phyloP scores from a whole-genome alignment of 2,329 filamentous ascomycete genomes.

The Monosporascus sp. region DNA sequence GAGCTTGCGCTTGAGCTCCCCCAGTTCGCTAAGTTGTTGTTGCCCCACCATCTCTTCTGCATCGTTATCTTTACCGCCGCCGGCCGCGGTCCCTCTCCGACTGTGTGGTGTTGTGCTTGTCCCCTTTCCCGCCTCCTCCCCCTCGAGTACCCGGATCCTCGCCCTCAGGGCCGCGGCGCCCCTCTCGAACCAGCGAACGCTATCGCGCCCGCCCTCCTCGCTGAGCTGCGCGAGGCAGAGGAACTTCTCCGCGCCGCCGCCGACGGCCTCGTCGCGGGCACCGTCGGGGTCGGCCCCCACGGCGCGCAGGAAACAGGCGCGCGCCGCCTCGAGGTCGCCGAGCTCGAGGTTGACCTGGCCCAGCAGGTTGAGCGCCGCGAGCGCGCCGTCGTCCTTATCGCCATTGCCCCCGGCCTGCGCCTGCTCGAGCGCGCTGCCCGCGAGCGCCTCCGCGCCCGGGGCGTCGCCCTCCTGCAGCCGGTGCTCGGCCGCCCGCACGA shows the following conservation, averaged over 20 bases:
- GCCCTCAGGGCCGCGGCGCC: conserved; percentile 68
- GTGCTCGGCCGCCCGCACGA: conserved; percentile 27
- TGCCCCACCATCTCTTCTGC: neutral
- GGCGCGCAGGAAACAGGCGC: conserved; percentile 66
- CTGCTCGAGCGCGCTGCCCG: conserved; percentile 24
- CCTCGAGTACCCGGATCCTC: conserved; percentile 62
- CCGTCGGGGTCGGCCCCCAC: conserved; percentile 75
- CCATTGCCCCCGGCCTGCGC: conserved; percentile 17
- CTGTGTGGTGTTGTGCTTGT: neutral
- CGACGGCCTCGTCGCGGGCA: conserved; percentile 59
- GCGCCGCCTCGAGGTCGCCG: conserved; percentile 73
- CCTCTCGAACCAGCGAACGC: conserved; percentile 61
- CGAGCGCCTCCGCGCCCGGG: conserved; percentile 22
- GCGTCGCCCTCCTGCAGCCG: conserved; percentile 27
- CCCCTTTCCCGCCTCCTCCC: conserved; percentile 38
- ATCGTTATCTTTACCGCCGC: conserved; percentile 15
- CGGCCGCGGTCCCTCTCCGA: neutral
- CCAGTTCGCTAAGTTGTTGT: conserved; percentile 35
- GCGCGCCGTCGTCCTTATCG: conserved; percentile 38
- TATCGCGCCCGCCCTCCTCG: conserved; percentile 61
- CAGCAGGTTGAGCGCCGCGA: conserved; percentile 68
- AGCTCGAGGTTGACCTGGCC: conserved; percentile 79
- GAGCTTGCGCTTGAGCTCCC: conserved; percentile 73
- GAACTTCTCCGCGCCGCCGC: conserved; percentile 89
- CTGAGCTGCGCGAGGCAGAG: conserved; percentile 89